These are phyloP conservation scores for Phaseolus coccineus DNA, from an alignment of 331 rosid genomes.

Conservation along the genomic window DNA sequence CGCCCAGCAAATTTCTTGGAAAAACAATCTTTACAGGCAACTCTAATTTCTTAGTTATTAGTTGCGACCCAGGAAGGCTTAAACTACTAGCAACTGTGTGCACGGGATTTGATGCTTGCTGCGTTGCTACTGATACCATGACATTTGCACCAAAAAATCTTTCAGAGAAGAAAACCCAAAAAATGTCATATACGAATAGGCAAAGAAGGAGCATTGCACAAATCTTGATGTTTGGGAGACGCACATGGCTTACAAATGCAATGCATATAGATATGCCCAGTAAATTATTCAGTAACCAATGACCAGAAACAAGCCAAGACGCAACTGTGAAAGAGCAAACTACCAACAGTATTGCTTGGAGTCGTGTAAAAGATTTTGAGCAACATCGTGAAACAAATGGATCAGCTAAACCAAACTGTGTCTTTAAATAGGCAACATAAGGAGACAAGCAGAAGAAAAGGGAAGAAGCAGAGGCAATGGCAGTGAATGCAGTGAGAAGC, in stretches of 20 bases:
- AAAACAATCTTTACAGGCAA: conserved; percentile 98
- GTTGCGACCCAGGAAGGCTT: conserved; percentile 94
- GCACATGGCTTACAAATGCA: conserved; percentile 99
- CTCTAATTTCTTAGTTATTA: conserved; percentile 95
- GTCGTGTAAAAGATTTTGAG: conserved; percentile 86
- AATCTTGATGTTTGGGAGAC: conserved; percentile 91
- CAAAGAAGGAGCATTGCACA: conserved; percentile 96
- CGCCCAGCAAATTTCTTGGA: conserved; percentile 89
- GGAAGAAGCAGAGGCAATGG: conserved; percentile 83
- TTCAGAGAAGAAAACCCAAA: conserved; percentile 99
- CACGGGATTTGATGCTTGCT: conserved; percentile 94
- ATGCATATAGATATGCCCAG: conserved; percentile 94
- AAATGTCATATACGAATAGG: conserved; percentile 89
- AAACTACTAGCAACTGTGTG: conserved; percentile 98
- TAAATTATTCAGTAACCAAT: conserved; percentile 92
- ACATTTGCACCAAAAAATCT: conserved; percentile 97
- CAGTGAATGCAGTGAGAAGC: conserved; percentile 91
- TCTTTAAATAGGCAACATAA: conserved; percentile 66
- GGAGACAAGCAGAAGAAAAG: conserved; percentile 90
- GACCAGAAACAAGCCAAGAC: conserved; percentile 97
- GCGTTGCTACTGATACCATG: conserved; percentile 98
- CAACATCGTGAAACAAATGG: conserved; percentile 96
- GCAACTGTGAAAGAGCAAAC: conserved; percentile 68
- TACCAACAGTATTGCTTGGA: conserved; percentile 75
- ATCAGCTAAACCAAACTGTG: conserved; percentile 81